A percentile compares a stretch with the other conserved stretches of the same genome.
These are phyloP conservation scores for Apophysomyces sp. DNA, from an alignment of 371 early-diverging fungal species.

Conservation along the genomic window DNA sequence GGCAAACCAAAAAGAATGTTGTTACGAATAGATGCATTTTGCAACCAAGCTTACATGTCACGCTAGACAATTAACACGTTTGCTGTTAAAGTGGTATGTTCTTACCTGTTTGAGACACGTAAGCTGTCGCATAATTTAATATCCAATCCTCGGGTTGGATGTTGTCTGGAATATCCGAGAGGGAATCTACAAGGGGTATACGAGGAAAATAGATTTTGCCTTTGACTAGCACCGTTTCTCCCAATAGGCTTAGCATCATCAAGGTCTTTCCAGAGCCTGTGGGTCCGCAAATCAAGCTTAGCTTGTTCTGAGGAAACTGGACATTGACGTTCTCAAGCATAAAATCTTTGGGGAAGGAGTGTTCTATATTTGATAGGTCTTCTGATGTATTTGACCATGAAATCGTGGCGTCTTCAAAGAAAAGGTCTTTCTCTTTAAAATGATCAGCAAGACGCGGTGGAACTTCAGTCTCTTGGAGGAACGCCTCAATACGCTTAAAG, in stretches of 20 bases:
- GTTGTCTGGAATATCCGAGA: not conserved
- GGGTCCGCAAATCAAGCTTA: constrained; percentile 57
- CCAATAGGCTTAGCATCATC: constrained; percentile 60
- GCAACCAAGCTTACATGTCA: constrained; percentile 66
- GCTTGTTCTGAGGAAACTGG: constrained; percentile 50
- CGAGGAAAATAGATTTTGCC: constrained; percentile 42
- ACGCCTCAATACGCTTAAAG: constrained; percentile 69
- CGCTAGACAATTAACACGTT: not conserved
- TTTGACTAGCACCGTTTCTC: constrained; percentile 43
- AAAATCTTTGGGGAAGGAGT: constrained; percentile 29
- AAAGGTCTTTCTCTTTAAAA: constrained; percentile 28
- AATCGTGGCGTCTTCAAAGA: constrained; percentile 40
- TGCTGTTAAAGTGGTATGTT: no score
- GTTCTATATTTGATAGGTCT: constrained; percentile 1
- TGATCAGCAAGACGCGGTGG: constrained; percentile 27
- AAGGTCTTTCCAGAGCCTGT: constrained; percentile 67
- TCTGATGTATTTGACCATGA: constrained; percentile 13
- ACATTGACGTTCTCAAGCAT: constrained; percentile 37
- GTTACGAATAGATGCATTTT: constrained; percentile 71
- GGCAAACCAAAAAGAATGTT: constrained; percentile 49
- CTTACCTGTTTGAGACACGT: constrained; percentile 10
- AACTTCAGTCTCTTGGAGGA: constrained; percentile 71
- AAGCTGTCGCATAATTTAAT: constrained; percentile 7
- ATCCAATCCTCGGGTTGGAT: constrained; percentile 5
- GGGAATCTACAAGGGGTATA: constrained; percentile 21